These are phyloP conservation scores for Alternaria alternata DNA, from an alignment of 2,329 filamentous ascomycete species.

Conservation along the genomic window DNA sequence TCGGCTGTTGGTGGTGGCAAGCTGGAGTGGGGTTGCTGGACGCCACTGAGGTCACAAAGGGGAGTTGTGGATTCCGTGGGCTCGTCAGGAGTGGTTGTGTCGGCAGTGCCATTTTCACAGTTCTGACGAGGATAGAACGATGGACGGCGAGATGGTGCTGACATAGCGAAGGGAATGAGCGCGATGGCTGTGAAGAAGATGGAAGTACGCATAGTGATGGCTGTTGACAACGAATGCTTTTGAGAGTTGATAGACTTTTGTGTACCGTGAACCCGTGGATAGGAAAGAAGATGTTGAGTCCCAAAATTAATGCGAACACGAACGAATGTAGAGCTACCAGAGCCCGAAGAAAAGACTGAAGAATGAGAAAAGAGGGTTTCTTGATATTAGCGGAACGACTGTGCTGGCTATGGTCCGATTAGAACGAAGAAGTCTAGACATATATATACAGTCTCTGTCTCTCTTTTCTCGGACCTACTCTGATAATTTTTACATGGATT, in stretches of 20 bases:
- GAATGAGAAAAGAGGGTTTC: conserved; percentile 18
- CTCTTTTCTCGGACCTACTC: conserved; percentile 1
- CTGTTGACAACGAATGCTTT: not conserved
- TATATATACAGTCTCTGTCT: conserved; percentile 21
- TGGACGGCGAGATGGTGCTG: conserved; percentile 29
- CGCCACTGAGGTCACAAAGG: conserved; percentile 34
- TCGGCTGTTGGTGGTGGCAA: conserved; percentile 35
- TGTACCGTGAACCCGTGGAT: not conserved
- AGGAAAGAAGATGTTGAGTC: not conserved
- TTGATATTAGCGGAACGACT: conserved; percentile 11
- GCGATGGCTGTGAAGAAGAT: conserved; percentile 28
- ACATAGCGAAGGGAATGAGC: conserved; percentile 35
- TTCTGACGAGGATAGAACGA: conserved; percentile 25
- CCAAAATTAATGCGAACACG: conserved; percentile 9
- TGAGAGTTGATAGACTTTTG: conserved; percentile 6
- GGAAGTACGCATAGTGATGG: conserved; percentile 34
- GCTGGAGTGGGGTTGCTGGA: conserved; percentile 37
- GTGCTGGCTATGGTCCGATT: conserved; percentile 4
- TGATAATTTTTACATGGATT: conserved; percentile 13
- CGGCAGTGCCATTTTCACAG: conserved; percentile 13
- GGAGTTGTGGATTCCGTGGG: not conserved
- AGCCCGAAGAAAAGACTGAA: conserved; percentile 37
- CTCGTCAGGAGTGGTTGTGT: not conserved
- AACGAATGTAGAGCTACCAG: conserved; percentile 41
- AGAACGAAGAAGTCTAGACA: conserved; percentile 12